Evolutionary conservation across 257 asterid genomes (phyloP).

Genomic region (Rehmannia glutinosa): DNA sequence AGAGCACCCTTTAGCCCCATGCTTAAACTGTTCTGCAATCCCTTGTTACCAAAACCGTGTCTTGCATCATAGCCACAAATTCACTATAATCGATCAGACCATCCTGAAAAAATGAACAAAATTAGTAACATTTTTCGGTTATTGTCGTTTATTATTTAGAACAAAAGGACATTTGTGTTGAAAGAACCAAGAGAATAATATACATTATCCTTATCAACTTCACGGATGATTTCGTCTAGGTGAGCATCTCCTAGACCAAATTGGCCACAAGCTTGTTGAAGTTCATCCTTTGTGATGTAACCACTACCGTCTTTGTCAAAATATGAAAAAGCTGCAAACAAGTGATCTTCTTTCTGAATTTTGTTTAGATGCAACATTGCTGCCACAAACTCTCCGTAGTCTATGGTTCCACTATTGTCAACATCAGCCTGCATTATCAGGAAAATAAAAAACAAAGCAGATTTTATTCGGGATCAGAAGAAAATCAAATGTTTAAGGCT

Average conservation of each 20-base stretch:
- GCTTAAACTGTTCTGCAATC: conserved; percentile 28
- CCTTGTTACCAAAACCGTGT: conserved; percentile 43
- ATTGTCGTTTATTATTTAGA: not conserved
- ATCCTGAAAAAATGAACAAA: conserved; percentile 42
- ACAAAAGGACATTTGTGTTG: not conserved
- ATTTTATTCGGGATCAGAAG: not conserved
- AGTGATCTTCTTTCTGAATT: conserved; percentile 72
- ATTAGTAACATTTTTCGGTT: not conserved
- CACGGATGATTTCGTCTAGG: conserved; percentile 72
- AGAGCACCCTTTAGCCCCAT: conserved; percentile 26
- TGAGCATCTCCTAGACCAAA: conserved; percentile 63
- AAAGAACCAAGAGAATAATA: not conserved
- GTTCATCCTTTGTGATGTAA: conserved; percentile 77
- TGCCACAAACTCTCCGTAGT: conserved; percentile 85
- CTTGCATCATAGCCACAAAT: conserved; percentile 90
- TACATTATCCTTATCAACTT: conserved; percentile 86
- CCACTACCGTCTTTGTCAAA: conserved; percentile 92
- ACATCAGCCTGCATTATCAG: conserved; percentile 66
- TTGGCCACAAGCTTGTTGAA: conserved; percentile 80
- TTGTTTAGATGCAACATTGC: conserved; percentile 91
- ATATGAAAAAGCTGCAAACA: conserved; percentile 73
- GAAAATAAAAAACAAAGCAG: not conserved
- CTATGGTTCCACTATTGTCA: conserved; percentile 87
- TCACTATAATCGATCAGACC: conserved; percentile 79
- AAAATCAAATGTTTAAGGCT: too few species aligned